Evolutionary conservation across 2,329 filamentous ascomycete species (phyloP).

Genomic region (Mollisiaceae sp.): DNA sequence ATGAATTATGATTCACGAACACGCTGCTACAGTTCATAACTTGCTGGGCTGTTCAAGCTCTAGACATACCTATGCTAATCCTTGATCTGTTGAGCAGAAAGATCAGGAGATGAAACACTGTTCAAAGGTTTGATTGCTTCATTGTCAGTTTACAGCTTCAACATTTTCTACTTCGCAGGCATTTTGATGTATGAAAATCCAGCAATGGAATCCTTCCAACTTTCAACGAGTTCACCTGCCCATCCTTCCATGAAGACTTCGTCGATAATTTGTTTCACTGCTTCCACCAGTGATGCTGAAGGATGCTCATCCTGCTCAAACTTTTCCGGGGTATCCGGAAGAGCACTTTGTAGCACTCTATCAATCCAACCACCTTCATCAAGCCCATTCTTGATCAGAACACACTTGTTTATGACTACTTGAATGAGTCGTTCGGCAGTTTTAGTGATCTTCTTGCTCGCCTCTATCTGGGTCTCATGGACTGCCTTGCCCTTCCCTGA

Average conservation of each 20-base stretch:
- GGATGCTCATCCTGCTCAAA: background rate
- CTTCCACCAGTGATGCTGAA: conserved; percentile 21
- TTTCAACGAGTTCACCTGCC: conserved; percentile 42
- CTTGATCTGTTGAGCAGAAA: background rate
- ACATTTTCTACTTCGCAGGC: background rate
- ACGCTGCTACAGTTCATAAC: background rate
- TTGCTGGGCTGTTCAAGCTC: background rate
- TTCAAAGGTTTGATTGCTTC: background rate
- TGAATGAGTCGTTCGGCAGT: conserved; percentile 28
- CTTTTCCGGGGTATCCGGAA: conserved; percentile 23
- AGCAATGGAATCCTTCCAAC: conserved; percentile 41
- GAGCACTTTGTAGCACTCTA: conserved; percentile 35
- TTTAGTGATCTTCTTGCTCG: conserved; percentile 22
- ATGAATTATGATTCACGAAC: background rate
- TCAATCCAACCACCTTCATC: conserved; percentile 45
- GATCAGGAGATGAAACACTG: background rate
- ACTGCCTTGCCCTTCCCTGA: conserved; percentile 25
- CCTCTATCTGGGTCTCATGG: conserved; percentile 28
- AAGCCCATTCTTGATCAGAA: conserved; percentile 36
- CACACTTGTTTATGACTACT: conserved; percentile 30
- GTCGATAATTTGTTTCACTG: conserved; percentile 34
- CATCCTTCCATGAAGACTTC: conserved; percentile 42
- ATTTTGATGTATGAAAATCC: conserved; percentile 32
- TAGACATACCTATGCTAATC: background rate
- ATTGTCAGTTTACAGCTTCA: background rate